These are phyloP conservation scores for Psidium friedrichsthalianum DNA, from an alignment of 345 rosid species.

Conservation along the genomic window DNA sequence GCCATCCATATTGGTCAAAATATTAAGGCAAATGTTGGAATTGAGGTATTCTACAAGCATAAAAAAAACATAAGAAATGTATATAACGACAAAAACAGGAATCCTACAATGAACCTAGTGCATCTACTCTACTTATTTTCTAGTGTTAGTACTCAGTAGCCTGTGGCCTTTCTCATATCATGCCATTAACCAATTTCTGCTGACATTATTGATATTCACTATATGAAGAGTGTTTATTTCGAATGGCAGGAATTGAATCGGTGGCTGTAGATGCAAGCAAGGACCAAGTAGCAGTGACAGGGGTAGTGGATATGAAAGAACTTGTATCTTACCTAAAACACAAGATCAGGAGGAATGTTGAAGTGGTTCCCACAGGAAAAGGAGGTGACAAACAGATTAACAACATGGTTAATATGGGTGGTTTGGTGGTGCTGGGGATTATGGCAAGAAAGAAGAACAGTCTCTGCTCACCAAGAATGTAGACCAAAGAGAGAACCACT, in stretches of 20 bases:
- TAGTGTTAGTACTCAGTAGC: background rate
- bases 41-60: background rate
- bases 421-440: background rate
- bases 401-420: background rate
- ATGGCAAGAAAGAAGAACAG: background rate
- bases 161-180: background rate
- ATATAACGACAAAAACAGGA: background rate
- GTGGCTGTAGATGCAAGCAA: background rate
- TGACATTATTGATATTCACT: background rate
- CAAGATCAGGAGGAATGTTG: background rate
- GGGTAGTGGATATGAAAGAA: background rate
- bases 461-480: background rate
- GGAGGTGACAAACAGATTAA: background rate
- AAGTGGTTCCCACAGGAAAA: background rate
- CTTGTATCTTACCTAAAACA: background rate
- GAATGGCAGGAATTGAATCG: background rate
- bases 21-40: background rate
- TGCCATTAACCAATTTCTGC: background rate
- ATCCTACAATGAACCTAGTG: background rate
- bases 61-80: background rate
- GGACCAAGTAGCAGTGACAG: conserved; percentile 2
- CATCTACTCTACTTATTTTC: background rate
- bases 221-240: background rate
- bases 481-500: background rate
- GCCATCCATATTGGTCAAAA: background rate